Percentiles rank a stretch among this genome's conserved stretches.
phyloP scores from a whole-genome alignment of 2,329 filamentous ascomycete species.

The Lachnellula hyalina region DNA sequence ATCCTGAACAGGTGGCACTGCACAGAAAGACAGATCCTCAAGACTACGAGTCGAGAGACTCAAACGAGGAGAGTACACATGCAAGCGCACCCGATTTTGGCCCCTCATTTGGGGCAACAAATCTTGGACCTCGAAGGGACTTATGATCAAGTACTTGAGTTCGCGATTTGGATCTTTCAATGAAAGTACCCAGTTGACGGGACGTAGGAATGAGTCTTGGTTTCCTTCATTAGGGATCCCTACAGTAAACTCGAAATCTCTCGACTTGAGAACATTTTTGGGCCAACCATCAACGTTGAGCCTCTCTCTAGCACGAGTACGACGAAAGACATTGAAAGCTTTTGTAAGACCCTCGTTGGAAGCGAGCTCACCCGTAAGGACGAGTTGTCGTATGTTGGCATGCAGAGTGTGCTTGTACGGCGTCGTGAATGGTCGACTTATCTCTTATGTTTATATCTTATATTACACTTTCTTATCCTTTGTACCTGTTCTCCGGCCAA shows the following conservation, averaged over 20 bases:
- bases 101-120: slow-evolving; percentile 38
- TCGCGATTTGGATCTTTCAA: slow-evolving; percentile 13
- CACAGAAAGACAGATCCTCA: slow-evolving; percentile 43
- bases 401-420: slow-evolving; percentile 42
- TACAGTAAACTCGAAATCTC: slow-evolving; percentile 47
- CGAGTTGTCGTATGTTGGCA: slow-evolving; percentile 37
- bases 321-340: slow-evolving; percentile 32
- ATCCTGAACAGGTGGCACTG: slow-evolving; percentile 27
- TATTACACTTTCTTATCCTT: no score
- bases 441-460: no score
- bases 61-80: slow-evolving; percentile 46
- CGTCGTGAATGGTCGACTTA: slow-evolving; percentile 14
- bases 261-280: slow-evolving; percentile 40
- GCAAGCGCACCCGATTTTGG: slow-evolving; percentile 37
- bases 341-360: slow-evolving; percentile 8
- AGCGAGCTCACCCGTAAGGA: slow-evolving; percentile 30
- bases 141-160: slow-evolving; percentile 43
- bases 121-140: slow-evolving; percentile 53
- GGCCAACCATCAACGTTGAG: slow-evolving; percentile 36
- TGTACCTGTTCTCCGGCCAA: no score
- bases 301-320: slow-evolving; percentile 33
- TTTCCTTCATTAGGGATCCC: slow-evolving; percentile 1
- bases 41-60: slow-evolving; percentile 36
- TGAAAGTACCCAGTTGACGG: slow-evolving; percentile 50
- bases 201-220: slow-evolving; percentile 44